Evolutionary conservation across 23 red algal genomes (phyloP).

Genomic region (Gracilaria domingensis): DNA sequence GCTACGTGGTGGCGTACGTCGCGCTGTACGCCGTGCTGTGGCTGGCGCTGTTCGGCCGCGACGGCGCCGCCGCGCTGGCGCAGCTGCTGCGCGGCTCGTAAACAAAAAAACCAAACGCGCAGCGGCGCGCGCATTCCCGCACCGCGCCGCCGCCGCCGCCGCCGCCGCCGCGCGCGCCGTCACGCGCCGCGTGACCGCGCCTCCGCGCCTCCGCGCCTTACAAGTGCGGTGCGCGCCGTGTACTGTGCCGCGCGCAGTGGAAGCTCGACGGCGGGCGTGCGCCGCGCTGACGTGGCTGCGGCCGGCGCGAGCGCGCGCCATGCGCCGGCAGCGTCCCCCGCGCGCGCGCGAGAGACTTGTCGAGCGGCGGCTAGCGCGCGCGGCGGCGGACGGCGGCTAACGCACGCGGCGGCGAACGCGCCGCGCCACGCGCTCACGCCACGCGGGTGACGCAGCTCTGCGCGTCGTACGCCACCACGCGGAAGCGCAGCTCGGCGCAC

Average conservation of each 20-base stretch:
- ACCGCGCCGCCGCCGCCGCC: too few species aligned
- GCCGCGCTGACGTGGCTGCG: background rate
- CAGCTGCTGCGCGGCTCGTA: background rate
- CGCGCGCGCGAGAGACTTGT: too few species aligned
- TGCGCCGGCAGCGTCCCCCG: too few species aligned
- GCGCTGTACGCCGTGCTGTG: constrained; percentile 6
- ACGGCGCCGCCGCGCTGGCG: background rate
- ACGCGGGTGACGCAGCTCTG: constrained; percentile 21
- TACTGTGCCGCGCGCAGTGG: too few species aligned
- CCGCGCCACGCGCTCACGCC: background rate
- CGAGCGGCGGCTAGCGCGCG: too few species aligned
- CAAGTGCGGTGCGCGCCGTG: too few species aligned
- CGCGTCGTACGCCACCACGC: constrained; percentile 44
- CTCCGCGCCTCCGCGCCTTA: background rate
- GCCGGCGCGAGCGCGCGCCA: too few species aligned
- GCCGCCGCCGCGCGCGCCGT: too few species aligned
- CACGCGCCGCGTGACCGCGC: background rate
- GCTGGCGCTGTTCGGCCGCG: background rate
- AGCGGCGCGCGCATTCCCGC: too few species aligned
- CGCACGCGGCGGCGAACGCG: too few species aligned
- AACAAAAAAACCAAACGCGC: too few species aligned
- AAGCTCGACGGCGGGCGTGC: background rate
- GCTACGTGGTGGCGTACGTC: constrained; percentile 3
- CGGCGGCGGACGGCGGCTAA: too few species aligned
- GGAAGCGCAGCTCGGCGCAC: constrained; percentile 48